phyloP scores from a whole-genome alignment of 2,329 filamentous ascomycete genomes.

The Ceratocystis cacaofunesta region DNA sequence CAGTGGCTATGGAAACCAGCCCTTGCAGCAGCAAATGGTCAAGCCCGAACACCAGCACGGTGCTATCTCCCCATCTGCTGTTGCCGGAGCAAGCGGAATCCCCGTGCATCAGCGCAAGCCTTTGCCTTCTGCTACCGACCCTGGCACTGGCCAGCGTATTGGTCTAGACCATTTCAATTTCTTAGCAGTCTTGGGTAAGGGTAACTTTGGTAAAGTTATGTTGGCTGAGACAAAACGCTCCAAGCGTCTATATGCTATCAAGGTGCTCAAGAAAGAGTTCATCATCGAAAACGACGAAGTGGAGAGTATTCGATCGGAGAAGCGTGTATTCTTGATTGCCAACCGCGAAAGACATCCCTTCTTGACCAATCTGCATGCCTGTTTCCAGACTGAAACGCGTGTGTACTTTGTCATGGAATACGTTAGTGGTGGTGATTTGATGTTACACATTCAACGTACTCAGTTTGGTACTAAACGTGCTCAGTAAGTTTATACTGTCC shows the following conservation, averaged over 20 bases:
- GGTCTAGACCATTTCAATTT: conserved; percentile 99
- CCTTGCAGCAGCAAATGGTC: conserved; percentile 25
- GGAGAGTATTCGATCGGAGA: conserved; percentile 93
- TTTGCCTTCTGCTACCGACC: conserved; percentile 54
- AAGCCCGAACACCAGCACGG: conserved; percentile 23
- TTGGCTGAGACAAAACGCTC: conserved; percentile 89
- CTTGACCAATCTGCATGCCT: conserved; percentile 85
- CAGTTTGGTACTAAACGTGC: conserved; percentile 92
- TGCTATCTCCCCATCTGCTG: conserved; percentile 20
- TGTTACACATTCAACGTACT: conserved; percentile 95
- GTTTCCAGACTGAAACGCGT: conserved; percentile 95
- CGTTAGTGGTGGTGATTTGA: conserved; percentile 92
- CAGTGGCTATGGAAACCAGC: conserved; percentile 22
- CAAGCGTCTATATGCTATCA: conserved; percentile 91
- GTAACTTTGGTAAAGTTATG: conserved; percentile 99
- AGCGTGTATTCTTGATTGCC: conserved; percentile 89
- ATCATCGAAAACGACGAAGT: conserved; percentile 99
- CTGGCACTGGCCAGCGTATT: conserved; percentile 68
- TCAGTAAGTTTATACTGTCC: conserved; percentile 49
- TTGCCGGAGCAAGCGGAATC: conserved; percentile 19
- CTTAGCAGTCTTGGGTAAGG: conserved; percentile 91
- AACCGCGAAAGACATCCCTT: conserved; percentile 97
- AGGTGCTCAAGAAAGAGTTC: conserved; percentile 98
- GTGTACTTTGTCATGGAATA: conserved; percentile 99
- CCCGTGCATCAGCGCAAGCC: conserved; percentile 34